Evolutionary conservation across 768 basidiomycete species (phyloP).

Genomic region (Cyathus striatus): DNA sequence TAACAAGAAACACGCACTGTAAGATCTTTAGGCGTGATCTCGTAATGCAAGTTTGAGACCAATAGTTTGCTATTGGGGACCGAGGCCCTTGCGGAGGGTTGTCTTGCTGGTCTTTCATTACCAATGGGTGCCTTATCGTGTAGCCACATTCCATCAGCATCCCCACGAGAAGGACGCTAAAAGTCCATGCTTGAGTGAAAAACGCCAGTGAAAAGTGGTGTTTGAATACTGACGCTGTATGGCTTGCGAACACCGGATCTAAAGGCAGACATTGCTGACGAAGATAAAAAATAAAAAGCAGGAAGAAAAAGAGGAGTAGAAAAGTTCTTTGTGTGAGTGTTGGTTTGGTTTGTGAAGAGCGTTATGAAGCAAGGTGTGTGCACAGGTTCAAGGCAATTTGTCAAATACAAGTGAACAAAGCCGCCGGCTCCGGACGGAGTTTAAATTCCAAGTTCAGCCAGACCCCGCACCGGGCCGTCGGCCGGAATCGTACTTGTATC

Average conservation of each 20-base stretch:
- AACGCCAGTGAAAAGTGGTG: no score
- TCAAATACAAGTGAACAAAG: background rate
- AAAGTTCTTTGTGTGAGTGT: background rate
- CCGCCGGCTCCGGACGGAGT: background rate
- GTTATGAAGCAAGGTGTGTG: background rate
- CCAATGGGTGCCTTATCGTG: conserved; percentile 69
- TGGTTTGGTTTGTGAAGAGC: background rate
- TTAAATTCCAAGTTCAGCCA: no score
- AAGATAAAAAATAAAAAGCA: conserved; percentile 6
- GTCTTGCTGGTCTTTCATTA: conserved; percentile 15
- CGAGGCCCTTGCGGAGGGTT: conserved; percentile 15
- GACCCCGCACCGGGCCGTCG: no score
- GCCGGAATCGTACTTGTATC: no score
- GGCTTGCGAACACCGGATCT: conserved; percentile 33
- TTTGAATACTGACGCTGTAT: conserved; percentile 32
- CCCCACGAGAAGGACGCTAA: conserved; percentile 53
- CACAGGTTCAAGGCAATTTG: no score
- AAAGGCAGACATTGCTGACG: conserved; percentile 13
- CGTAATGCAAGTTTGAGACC: conserved; percentile 89
- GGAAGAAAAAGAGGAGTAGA: conserved; percentile 2
- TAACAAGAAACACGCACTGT: conserved; percentile 47
- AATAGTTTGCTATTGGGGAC: conserved; percentile 50
- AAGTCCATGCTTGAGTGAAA: conserved; percentile 1
- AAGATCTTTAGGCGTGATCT: conserved; percentile 84
- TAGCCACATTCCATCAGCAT: conserved; percentile 63